These are phyloP conservation scores for Fusarium secorum DNA, from an alignment of 2,329 filamentous ascomycete genomes.

Conservation along the genomic window DNA sequence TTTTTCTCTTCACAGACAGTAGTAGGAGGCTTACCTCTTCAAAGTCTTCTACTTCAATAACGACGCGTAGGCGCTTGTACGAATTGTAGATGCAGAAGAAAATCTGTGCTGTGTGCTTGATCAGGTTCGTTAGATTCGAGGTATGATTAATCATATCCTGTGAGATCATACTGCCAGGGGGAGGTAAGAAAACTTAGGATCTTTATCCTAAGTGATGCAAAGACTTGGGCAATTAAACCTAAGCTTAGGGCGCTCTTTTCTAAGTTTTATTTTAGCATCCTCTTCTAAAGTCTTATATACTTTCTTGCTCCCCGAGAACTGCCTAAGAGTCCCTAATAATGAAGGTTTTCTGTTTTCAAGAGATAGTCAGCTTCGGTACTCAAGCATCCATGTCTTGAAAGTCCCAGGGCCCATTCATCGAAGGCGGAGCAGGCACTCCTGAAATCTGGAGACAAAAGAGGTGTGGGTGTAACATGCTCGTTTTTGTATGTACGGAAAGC, in stretches of 20 bases:
- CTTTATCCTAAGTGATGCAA: background rate
- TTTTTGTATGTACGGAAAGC: background rate
- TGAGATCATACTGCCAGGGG: background rate
- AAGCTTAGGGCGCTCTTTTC: background rate
- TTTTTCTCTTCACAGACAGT: background rate
- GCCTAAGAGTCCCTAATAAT: background rate
- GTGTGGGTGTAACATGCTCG: slow-evolving; percentile 24
- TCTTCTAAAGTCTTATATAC: background rate
- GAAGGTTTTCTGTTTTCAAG: slow-evolving; percentile 2
- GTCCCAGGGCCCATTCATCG: slow-evolving; percentile 12
- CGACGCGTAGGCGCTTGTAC: background rate
- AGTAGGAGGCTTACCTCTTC: background rate
- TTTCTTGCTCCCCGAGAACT: background rate
- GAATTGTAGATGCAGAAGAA: background rate
- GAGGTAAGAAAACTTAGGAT: background rate
- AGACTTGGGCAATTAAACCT: background rate
- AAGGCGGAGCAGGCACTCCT: slow-evolving; percentile 35
- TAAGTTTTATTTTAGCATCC: background rate
- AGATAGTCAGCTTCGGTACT: slow-evolving; percentile 11
- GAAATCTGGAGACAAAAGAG: slow-evolving; percentile 40
- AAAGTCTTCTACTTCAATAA: background rate
- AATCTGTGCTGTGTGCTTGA: background rate
- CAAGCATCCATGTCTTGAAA: slow-evolving; percentile 9
- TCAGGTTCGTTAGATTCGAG: background rate
- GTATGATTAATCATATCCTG: slow-evolving; percentile 1